Conservation (phyloP, 495 filamentous ascomycete genomes). For the Terfezia boudieri region DNA sequence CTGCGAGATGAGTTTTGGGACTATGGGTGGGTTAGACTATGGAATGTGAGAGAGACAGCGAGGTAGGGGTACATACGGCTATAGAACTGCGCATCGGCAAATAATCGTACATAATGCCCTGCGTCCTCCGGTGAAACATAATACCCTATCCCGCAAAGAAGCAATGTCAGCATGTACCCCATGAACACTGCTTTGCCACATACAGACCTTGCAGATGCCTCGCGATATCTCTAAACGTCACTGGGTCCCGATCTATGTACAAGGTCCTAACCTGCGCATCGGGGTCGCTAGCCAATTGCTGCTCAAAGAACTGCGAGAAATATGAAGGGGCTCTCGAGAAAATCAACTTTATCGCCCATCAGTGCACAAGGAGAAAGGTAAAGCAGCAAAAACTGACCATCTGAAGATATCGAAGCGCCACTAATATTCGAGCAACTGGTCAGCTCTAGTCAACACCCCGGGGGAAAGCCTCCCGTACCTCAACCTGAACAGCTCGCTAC, state of each 20-base stretch:
- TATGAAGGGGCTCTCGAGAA: slow-evolving; percentile 73
- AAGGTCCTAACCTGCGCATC: slow-evolving; percentile 35
- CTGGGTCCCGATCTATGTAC: slow-evolving; percentile 88
- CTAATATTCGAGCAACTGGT: slow-evolving; percentile 15
- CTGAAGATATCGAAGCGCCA: slow-evolving; percentile 82
- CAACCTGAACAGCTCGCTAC: slow-evolving; percentile 70
- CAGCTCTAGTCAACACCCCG: background rate
- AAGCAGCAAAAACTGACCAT: slow-evolving; percentile 43
- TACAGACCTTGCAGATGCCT: slow-evolving; percentile 59
- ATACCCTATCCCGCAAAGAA: slow-evolving; percentile 43
- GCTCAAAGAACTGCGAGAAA: slow-evolving; percentile 83
- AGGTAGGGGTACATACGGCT: slow-evolving; percentile 32
- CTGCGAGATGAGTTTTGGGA: slow-evolving; percentile 75
- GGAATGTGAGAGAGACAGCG: background rate
- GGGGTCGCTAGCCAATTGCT: slow-evolving; percentile 36
- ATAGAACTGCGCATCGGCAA: slow-evolving; percentile 94
- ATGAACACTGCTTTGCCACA: background rate
- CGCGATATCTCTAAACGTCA: slow-evolving; percentile 72
- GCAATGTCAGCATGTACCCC: background rate
- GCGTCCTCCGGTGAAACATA: slow-evolving; percentile 65
- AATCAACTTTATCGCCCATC: slow-evolving; percentile 23
- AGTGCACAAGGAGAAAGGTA: background rate
- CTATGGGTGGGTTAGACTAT: slow-evolving; percentile 18
- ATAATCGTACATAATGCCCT: slow-evolving; percentile 69
- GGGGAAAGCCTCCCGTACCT: slow-evolving; percentile 20